Evolutionary conservation across 192 early-diverging fungal species (phyloP).

Genomic region (Podochytrium sp.): DNA sequence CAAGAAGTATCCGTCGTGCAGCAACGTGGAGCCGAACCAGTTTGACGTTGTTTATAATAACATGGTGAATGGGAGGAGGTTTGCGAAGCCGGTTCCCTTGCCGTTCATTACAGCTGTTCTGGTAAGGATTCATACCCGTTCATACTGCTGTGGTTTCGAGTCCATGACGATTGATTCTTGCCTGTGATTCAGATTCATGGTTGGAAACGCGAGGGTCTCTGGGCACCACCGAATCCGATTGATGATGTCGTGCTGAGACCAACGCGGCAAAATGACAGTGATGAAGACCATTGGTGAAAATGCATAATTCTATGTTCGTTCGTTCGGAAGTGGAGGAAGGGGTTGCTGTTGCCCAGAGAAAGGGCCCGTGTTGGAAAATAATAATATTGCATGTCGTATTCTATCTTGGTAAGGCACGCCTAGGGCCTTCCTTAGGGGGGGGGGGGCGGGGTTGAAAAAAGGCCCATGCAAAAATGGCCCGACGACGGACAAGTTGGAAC

Average conservation of each 20-base stretch:
- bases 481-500: not conserved
- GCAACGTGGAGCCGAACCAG: conserved; percentile 43
- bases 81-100: conserved; percentile 50
- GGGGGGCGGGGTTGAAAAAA: no score
- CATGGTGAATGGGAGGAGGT: conserved; percentile 50
- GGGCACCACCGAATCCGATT: conserved; percentile 29
- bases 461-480: not conserved
- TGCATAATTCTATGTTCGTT: not conserved
- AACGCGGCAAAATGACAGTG: not conserved
- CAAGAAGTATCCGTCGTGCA: conserved; percentile 36
- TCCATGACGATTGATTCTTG: not conserved
- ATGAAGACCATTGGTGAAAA: not conserved
- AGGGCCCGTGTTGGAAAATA: not conserved
- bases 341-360: not conserved
- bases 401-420: not conserved
- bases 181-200: conserved; percentile 44
- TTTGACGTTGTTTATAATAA: conserved; percentile 50
- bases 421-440: no score
- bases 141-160: not conserved
- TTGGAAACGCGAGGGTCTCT: conserved; percentile 52
- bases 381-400: not conserved
- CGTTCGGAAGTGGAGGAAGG: not conserved
- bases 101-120: conserved; percentile 50
- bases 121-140: conserved; percentile 19
- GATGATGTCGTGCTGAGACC: not conserved